Conservation (phyloP, 2,329 filamentous ascomycete species). For the Verticillium longisporum region DNA sequence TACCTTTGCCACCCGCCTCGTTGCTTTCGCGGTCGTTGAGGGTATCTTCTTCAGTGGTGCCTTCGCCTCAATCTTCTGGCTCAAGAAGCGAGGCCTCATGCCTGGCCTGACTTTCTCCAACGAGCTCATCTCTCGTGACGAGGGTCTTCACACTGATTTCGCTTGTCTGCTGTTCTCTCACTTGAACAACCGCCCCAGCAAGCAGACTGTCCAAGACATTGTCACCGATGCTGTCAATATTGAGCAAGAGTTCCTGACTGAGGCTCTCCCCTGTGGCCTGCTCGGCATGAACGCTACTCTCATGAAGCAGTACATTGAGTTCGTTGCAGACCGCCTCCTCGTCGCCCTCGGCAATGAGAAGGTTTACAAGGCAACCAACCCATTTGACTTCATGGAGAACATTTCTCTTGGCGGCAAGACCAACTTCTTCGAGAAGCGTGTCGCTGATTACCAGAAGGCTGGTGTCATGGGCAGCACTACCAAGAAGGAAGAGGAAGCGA, state of each 20-base stretch:
- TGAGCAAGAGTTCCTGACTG: conserved; percentile 96
- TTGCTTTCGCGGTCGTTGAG: conserved; percentile 96
- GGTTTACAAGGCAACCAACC: conserved; percentile 87
- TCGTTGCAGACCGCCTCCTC: conserved; percentile 92
- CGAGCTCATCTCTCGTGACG: conserved; percentile 98
- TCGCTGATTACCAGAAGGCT: conserved; percentile 98
- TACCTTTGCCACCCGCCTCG: conserved; percentile 89
- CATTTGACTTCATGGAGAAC: conserved; percentile 99
- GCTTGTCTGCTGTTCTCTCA: conserved; percentile 97
- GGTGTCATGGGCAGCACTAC: conserved; percentile 93
- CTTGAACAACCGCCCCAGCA: conserved; percentile 82
- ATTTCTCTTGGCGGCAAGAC: conserved; percentile 98
- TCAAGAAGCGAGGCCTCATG: conserved; percentile 99
- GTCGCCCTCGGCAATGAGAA: conserved; percentile 91
- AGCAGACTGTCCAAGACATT: conserved; percentile 74
- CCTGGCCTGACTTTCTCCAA: conserved; percentile 98
- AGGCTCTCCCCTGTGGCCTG: conserved; percentile 85
- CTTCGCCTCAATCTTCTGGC: conserved; percentile 98
- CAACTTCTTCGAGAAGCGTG: conserved; percentile 99
- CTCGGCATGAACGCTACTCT: conserved; percentile 96
- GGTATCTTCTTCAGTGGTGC: conserved; percentile 99
- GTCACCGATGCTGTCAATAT: conserved; percentile 92
- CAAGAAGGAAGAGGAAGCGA: conserved; percentile 53
- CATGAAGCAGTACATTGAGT: conserved; percentile 99
- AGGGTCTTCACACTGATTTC: conserved; percentile 99